Evolutionary conservation across 257 asterid genomes (phyloP).

Genomic region (Solanum gandarillasii): DNA sequence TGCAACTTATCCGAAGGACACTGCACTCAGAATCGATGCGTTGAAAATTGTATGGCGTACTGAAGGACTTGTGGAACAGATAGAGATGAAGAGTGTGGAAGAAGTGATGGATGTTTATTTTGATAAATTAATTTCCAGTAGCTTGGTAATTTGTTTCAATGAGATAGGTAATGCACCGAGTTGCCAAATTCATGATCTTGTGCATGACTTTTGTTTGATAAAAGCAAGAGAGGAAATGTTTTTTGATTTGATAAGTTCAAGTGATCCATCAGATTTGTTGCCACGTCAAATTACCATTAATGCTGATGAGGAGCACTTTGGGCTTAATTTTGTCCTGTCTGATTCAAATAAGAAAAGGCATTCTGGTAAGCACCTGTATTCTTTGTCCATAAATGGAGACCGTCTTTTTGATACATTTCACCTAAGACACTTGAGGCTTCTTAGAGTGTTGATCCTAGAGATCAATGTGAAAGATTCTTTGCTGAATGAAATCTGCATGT

Average conservation of each 20-base stretch:
- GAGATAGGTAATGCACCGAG: accelerated
- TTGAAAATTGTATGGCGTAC: accelerated
- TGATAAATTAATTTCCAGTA: not conserved
- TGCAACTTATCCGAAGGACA: not conserved
- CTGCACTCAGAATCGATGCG: not conserved
- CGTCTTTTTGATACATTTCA: not conserved
- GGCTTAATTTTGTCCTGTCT: too few species aligned
- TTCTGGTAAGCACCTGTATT: not conserved
- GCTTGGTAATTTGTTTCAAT: not conserved
- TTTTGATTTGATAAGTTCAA: too few species aligned
- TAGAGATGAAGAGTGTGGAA: not conserved
- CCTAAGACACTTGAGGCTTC: not conserved
- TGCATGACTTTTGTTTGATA: not conserved
- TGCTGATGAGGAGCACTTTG: too few species aligned
- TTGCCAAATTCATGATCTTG: not conserved
- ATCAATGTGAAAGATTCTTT: not conserved
- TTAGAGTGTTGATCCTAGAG: not conserved
- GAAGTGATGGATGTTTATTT: not conserved
- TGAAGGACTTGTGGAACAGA: not conserved
- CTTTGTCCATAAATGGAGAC: not conserved
- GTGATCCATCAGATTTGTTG: too few species aligned
- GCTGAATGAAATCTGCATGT: not conserved
- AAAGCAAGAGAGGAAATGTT: too few species aligned
- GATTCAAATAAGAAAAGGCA: not conserved
- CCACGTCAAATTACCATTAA: too few species aligned